Base-by-base conservation (phyloP, 2,329 filamentous ascomycete genomes). In the Alternaria sp. region DNA sequence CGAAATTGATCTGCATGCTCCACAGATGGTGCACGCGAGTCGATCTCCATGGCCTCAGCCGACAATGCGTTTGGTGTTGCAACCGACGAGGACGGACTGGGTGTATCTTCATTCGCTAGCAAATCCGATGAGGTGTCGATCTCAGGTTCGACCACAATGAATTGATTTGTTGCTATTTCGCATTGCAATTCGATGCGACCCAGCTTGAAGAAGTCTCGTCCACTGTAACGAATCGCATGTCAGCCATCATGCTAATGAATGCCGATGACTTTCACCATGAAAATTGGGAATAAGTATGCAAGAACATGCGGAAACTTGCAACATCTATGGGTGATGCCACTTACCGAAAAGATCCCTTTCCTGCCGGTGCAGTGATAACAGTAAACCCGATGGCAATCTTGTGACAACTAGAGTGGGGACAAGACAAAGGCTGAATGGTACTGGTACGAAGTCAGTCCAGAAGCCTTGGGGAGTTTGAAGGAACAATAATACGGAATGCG, bases 171-270 rank as follows among this genome's bases (percentile, higher is more conserved):
- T n/a, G 68, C 63, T 46, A 57, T 38, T 50, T 79, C 69, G 71
- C 75, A 79, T 75, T 69, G 73, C 71, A 81, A 63, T 57, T 78
- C 68, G 64, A 81, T 77, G 61, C 72, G 72, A 51, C 74, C 63
- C n/a, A 81, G 66, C 59, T 80, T 79, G 67, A 79, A 80, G 54
- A 80, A 74, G 40, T 80, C 74, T 52, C 78, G 74, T 56, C 66
- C 69, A 48, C 79, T 81, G 61, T 40, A 54, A 7, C 34, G 48
- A 38, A 32, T 18, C 14, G 34, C 38, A 50, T 11, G 54, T 68
- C 56, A 62, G 62, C 55, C 49, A 41, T 49, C 30, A 55, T 32
- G 57, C 22, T 25, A 44, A 25, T 30, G 16, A 30, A 36, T 25
- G 34, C 25, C 12, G 40, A 43, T 16, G 40, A 43, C 40, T 16